phyloP scores from a whole-genome alignment of 1,139 yeast genomes.

The Candida sanyaensis region DNA sequence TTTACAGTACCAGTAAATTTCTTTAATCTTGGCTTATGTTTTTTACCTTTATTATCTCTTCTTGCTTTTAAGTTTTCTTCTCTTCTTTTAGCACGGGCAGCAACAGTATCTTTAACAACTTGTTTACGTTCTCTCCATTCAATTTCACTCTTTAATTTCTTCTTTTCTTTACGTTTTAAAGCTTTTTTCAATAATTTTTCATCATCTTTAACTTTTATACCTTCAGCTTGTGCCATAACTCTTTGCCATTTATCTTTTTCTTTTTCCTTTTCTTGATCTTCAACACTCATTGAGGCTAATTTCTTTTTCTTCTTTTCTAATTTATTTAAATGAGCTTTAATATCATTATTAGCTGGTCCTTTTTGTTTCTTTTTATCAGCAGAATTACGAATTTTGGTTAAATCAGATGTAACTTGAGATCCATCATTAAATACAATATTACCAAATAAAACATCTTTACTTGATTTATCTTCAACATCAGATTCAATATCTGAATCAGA shows the following conservation, averaged over 20 bases:
- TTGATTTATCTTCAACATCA: constrained; percentile 34
- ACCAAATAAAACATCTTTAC: constrained; percentile 64
- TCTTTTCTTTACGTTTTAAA: constrained; percentile 75
- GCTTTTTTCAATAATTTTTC: constrained; percentile 87
- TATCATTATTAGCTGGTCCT: constrained; percentile 85
- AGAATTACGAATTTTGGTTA: constrained; percentile 55
- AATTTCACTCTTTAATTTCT: constrained; percentile 76
- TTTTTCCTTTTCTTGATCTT: constrained; percentile 58
- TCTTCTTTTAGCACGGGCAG: constrained; percentile 78
- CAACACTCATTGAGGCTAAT: constrained; percentile 59
- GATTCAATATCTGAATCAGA: constrained; percentile 27
- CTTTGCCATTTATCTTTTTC: constrained; percentile 85
- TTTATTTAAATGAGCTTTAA: constrained; percentile 77
- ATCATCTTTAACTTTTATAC: constrained; percentile 84
- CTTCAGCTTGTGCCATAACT: constrained; percentile 86
- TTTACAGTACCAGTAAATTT: constrained; percentile 62
- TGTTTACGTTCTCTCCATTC: constrained; percentile 90
- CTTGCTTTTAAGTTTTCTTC: constrained; percentile 86
- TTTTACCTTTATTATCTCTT: constrained; percentile 76
- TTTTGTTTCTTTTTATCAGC: constrained; percentile 58
- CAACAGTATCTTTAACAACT: constrained; percentile 70
- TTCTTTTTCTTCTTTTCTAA: constrained; percentile 74
- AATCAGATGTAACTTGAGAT: constrained; percentile 75
- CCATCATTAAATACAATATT: constrained; percentile 86
- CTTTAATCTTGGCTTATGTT: constrained; percentile 68